Evolutionary conservation across 257 asterid genomes (phyloP).

Genomic region (Solanum rostratum): DNA sequence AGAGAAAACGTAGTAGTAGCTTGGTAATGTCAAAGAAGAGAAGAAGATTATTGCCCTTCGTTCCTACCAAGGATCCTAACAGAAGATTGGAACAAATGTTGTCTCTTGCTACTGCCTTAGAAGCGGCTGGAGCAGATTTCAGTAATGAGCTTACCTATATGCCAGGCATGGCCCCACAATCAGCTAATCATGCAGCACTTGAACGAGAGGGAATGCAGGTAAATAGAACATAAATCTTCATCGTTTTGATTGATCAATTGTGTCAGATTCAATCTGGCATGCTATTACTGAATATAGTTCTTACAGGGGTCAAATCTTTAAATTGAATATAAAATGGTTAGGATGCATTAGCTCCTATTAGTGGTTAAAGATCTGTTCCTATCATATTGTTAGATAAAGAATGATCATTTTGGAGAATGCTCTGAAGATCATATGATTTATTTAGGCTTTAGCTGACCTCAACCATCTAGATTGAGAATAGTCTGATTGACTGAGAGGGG

Average conservation of each 20-base stretch:
- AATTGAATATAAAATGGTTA: neutral
- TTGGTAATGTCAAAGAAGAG: slow-evolving; percentile 49
- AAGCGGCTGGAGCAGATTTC: slow-evolving; percentile 55
- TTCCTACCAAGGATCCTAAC: slow-evolving; percentile 52
- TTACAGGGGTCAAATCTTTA: neutral
- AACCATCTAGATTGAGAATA: neutral
- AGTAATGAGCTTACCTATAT: slow-evolving; percentile 65
- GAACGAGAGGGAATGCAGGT: slow-evolving; percentile 97
- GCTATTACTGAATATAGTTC: neutral
- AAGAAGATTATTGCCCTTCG: slow-evolving; percentile 58
- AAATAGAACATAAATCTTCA: neutral
- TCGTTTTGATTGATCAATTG: neutral
- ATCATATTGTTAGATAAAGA: neutral
- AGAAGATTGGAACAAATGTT: slow-evolving; percentile 83
- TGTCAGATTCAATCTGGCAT: neutral
- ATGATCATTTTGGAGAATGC: neutral
- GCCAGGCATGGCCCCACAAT: slow-evolving; percentile 68
- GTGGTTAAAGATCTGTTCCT: neutral
- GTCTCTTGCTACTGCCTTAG: slow-evolving; percentile 77
- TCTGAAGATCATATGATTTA: neutral
- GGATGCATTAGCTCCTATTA: neutral
- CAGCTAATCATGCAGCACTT: slow-evolving; percentile 51
- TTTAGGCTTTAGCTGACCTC: no score
- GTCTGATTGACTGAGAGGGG: neutral
- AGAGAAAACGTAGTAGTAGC: slow-evolving; percentile 33